Evolutionary conservation across 2,329 filamentous ascomycete species (phyloP).

Genomic region (Phialemonium atrogriseum): DNA sequence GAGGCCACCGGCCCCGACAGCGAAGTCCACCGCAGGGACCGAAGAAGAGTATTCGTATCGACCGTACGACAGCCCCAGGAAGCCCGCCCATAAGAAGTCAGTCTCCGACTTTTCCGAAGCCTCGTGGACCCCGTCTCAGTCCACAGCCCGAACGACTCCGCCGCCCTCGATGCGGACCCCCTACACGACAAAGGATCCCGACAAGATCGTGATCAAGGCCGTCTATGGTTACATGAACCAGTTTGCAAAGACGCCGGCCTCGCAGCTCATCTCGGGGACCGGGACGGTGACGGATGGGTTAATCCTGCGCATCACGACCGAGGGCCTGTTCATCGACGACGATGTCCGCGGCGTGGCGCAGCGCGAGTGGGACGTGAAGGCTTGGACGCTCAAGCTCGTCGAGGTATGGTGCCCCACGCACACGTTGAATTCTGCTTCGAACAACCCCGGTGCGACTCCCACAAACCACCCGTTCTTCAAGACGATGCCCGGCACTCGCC

Average conservation of each 20-base stretch:
- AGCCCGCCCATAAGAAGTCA: conserved; percentile 50
- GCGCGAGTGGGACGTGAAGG: conserved; percentile 97
- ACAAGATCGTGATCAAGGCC: conserved; percentile 92
- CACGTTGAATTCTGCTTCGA: conserved; percentile 39
- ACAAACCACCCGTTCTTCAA: conserved; percentile 34
- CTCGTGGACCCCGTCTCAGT: conserved; percentile 78
- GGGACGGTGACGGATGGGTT: conserved; percentile 85
- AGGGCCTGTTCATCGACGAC: conserved; percentile 95
- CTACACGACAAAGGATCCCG: conserved; percentile 81
- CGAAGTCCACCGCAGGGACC: conserved; percentile 50
- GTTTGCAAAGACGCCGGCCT: conserved; percentile 81
- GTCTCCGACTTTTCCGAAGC: conserved; percentile 71
- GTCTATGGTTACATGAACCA: conserved; percentile 91
- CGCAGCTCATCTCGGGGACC: conserved; percentile 77
- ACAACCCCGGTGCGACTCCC: conserved; percentile 25
- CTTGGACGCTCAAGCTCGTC: conserved; percentile 89
- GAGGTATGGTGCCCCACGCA: conserved; percentile 77
- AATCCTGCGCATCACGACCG: conserved; percentile 83
- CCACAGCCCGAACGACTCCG: conserved; percentile 75
- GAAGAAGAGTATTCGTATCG: conserved; percentile 68
- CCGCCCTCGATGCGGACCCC: conserved; percentile 69
- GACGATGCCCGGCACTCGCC: conserved; percentile 38
- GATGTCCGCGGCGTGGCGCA: conserved; percentile 87
- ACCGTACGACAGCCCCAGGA: conserved; percentile 64
- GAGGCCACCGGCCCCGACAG: conserved; percentile 37